These are phyloP conservation scores for Aspergillus sclerotioniger DNA, from an alignment of 495 filamentous ascomycete genomes.

Conservation along the genomic window DNA sequence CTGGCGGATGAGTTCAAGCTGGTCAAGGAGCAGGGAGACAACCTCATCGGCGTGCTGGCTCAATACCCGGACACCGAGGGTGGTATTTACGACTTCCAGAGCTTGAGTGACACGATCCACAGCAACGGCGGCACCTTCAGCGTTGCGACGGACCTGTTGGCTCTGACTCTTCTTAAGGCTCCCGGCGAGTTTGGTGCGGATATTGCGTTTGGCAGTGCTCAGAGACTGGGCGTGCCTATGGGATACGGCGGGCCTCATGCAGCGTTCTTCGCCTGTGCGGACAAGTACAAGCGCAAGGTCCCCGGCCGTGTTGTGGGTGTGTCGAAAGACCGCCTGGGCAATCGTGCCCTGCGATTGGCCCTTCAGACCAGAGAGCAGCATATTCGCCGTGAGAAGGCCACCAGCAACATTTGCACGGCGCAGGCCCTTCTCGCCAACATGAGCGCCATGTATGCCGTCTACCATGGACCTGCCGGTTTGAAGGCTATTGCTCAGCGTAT, in stretches of 20 bases:
- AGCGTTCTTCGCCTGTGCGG: constrained; percentile 91
- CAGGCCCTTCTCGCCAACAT: constrained; percentile 96
- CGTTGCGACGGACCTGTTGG: constrained; percentile 88
- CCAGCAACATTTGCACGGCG: constrained; percentile 97
- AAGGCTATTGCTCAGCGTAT: constrained; percentile 80
- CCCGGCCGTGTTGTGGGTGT: constrained; percentile 90
- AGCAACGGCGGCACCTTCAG: constrained; percentile 77
- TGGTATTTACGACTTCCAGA: constrained; percentile 70
- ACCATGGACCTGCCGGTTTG: constrained; percentile 86
- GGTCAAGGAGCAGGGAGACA: constrained; percentile 73
- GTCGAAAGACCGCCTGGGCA: constrained; percentile 86
- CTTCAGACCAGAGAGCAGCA: constrained; percentile 97
- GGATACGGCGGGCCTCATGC: constrained; percentile 95
- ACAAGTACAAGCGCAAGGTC: constrained; percentile 95
- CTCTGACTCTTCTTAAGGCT: constrained; percentile 84
- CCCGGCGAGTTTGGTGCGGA: constrained; percentile 97
- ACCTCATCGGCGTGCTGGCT: constrained; percentile 85
- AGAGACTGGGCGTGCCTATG: constrained; percentile 90
- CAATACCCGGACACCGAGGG: constrained; percentile 96
- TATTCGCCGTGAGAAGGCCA: constrained; percentile 96
- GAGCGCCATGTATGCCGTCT: constrained; percentile 96
- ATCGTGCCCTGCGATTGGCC: constrained; percentile 81
- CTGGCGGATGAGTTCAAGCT: constrained; percentile 58
- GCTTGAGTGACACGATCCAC: constrained; percentile 75
- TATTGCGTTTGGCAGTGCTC: constrained; percentile 95